Conservation (phyloP, 768 basidiomycete genomes). For the Russula abietina region DNA sequence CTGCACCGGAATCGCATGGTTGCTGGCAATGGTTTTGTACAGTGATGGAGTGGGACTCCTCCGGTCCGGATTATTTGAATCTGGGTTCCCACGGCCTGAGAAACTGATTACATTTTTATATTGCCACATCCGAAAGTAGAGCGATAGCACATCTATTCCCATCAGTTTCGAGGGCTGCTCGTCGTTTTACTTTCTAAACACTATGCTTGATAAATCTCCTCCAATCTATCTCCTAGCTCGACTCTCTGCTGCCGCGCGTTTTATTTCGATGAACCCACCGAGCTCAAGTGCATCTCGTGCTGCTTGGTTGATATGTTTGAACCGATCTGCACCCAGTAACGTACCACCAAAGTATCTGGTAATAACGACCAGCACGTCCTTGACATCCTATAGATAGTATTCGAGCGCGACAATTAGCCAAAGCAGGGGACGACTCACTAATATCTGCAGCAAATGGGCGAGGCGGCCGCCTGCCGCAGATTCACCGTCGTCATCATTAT, state of each 20-base stretch:
- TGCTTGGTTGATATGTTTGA: conserved; percentile 93
- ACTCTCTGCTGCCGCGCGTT: neutral
- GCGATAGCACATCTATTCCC: neutral
- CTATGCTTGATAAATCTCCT: neutral
- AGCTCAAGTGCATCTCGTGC: conserved; percentile 85
- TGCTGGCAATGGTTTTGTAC: neutral
- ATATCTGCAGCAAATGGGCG: conserved; percentile 63
- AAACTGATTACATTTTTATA: neutral
- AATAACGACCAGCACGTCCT: conserved; percentile 84
- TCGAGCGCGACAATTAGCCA: neutral
- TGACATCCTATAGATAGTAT: conserved; percentile 51
- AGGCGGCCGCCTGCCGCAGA: conserved; percentile 86
- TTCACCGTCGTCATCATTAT: conserved; percentile 95
- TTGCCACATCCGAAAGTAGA: neutral
- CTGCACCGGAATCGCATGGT: conserved; percentile 11
- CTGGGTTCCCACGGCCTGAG: too few relatives aligned
- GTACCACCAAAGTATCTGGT: conserved; percentile 93
- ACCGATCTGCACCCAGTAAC: conserved; percentile 82
- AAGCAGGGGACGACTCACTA: conserved; percentile 9
- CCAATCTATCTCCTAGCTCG: neutral
- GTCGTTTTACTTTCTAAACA: neutral
- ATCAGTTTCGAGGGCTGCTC: neutral
- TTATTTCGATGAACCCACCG: conserved; percentile 73
- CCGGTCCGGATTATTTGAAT: neutral
- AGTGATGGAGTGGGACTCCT: neutral